These are phyloP conservation scores for Nigrospora oryzae DNA, from an alignment of 2,329 filamentous ascomycete genomes.

Conservation along the genomic window DNA sequence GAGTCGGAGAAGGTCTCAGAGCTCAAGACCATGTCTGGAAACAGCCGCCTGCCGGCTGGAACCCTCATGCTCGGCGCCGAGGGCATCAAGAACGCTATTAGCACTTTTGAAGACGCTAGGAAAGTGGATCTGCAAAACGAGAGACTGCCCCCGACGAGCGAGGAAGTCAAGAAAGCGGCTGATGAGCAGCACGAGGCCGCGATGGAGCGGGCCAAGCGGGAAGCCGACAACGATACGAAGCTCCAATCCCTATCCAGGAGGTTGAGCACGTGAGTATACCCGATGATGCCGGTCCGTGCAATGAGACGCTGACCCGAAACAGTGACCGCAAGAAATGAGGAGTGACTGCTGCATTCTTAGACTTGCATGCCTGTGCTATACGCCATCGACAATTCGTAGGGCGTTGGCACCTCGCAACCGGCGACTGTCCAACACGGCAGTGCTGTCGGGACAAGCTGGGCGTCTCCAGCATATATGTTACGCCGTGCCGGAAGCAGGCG, in stretches of 20 bases:
- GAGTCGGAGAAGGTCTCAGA: conserved; percentile 96
- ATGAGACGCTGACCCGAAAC: neutral
- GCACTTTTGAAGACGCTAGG: conserved; percentile 89
- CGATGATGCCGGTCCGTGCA: neutral
- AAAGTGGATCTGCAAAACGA: conserved; percentile 98
- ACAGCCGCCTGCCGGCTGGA: conserved; percentile 79
- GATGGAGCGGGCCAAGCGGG: conserved; percentile 74
- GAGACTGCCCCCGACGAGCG: conserved; percentile 80
- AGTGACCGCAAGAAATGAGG: conserved; percentile 5
- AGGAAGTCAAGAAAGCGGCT: conserved; percentile 84
- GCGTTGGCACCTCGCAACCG: too few species aligned
- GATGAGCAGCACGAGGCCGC: conserved; percentile 54
- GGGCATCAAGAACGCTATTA: conserved; percentile 97
- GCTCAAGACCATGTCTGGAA: conserved; percentile 87
- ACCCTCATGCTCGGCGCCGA: conserved; percentile 97
- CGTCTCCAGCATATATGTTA: too few species aligned
- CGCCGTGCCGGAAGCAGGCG: too few species aligned
- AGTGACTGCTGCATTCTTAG: too few species aligned
- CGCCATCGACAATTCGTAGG: too few species aligned
- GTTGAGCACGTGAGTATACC: conserved; percentile 86
- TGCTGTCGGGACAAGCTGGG: too few species aligned
- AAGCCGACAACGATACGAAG: conserved; percentile 87
- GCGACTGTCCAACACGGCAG: too few species aligned
- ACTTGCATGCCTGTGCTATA: too few species aligned
- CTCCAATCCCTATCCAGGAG: conserved; percentile 80